phyloP scores from a whole-genome alignment of 345 rosid genomes.

The Excoecaria agallocha region DNA sequence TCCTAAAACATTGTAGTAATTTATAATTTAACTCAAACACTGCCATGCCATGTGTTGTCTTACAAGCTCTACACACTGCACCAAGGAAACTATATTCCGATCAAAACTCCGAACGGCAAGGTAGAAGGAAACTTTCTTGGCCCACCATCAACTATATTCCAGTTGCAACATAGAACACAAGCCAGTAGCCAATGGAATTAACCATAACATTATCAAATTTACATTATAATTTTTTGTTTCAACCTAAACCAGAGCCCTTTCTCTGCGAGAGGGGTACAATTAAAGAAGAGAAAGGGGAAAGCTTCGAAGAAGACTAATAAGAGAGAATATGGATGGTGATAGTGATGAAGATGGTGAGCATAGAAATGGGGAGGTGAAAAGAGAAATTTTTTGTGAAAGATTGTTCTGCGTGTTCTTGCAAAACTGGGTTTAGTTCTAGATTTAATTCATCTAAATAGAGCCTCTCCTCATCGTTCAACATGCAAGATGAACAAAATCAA shows the following conservation, averaged over 20 bases:
- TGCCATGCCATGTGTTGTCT: constrained; percentile 13
- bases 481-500: too few relatives aligned
- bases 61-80: constrained; percentile 33
- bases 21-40: constrained; percentile 17
- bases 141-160: not conserved
- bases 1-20: constrained; percentile 14
- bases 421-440: too few relatives aligned
- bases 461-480: too few relatives aligned
- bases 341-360: too few relatives aligned
- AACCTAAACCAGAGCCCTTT: constrained; percentile 65
- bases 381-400: too few relatives aligned
- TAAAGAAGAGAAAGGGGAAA: too few relatives aligned
- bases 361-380: too few relatives aligned
- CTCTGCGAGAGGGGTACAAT: too few relatives aligned
- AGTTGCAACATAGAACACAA: constrained; percentile 13
- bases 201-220: constrained; percentile 6
- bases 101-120: constrained; percentile 14
- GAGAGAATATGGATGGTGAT: too few relatives aligned
- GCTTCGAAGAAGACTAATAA: too few relatives aligned
- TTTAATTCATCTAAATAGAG: too few relatives aligned
- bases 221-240: constrained; percentile 13
- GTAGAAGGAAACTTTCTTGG: not conserved
- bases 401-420: too few relatives aligned
- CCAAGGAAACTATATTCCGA: constrained; percentile 9
- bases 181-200: constrained; percentile 9